phyloP scores from a whole-genome alignment of 805 yeast species.

The Saturnispora saitoi region DNA sequence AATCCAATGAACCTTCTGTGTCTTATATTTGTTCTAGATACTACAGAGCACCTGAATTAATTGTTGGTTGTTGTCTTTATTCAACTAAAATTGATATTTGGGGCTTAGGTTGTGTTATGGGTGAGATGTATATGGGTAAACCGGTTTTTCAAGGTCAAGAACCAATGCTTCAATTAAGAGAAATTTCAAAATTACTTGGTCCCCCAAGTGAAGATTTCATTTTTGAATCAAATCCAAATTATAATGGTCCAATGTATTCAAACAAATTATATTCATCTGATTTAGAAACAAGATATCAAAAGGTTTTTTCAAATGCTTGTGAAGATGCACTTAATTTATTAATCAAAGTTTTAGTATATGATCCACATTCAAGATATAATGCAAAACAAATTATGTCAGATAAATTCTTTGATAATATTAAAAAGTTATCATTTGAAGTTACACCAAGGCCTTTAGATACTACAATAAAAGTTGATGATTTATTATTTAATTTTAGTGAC shows the following conservation, averaged over 20 bases:
- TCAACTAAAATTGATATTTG: slow-evolving; percentile 91
- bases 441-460: slow-evolving; percentile 26
- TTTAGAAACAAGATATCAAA: slow-evolving; percentile 35
- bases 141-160: slow-evolving; percentile 95
- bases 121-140: slow-evolving; percentile 86
- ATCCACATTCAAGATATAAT: slow-evolving; percentile 74
- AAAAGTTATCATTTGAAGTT: slow-evolving; percentile 40
- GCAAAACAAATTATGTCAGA: slow-evolving; percentile 82
- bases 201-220: slow-evolving; percentile 73
- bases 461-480: slow-evolving; percentile 32
- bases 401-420: slow-evolving; percentile 81
- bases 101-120: slow-evolving; percentile 96
- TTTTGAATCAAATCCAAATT: slow-evolving; percentile 65
- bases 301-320: slow-evolving; percentile 69
- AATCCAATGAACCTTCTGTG: slow-evolving; percentile 76
- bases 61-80: slow-evolving; percentile 82
- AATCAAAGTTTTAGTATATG: slow-evolving; percentile 75
- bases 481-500: slow-evolving; percentile 60
- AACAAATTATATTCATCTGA: slow-evolving; percentile 37
- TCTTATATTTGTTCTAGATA: slow-evolving; percentile 94
- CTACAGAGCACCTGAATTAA: slow-evolving; percentile 92
- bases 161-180: slow-evolving; percentile 80
- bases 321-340: slow-evolving; percentile 81
- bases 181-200: slow-evolving; percentile 83
- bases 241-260: slow-evolving; percentile 66